Base-by-base conservation (phyloP, 768 basidiomycete species). In the Suillus subluteus region DNA sequence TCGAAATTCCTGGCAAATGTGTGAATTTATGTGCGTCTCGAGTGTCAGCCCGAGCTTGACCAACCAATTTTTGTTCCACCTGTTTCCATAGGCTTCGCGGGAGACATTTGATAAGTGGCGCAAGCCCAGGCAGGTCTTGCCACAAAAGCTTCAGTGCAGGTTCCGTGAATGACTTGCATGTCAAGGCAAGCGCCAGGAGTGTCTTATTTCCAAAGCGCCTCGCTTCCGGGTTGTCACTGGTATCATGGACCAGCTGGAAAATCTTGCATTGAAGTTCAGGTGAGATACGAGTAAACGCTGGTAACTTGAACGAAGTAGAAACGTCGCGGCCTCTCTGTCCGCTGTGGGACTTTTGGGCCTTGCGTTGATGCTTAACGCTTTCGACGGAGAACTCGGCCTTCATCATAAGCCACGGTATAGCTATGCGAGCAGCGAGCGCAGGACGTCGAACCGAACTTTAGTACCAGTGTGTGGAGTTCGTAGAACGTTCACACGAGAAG, bases 171-270 rank as follows among this genome's bases (percentile, higher is more conserved):
- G 54, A 11, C 44, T 58, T 54, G 62, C 65, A 68, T 8, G 67
- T 68, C 35, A 66, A 26, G 3, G 67, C 67, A 40, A 68, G 62
- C 16, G 58, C 58, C 21, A 65, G 59, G 32, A 68, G 48, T 4
- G 52, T 16, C 26, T 16, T 30, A 3, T 54, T 15, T 40, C 38
- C 12, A 9, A 35, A 5, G 35, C 35, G 35, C 35, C 35, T 35
- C 35, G 35, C 35, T 35, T 35, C 6, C 4, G 3, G 6, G 35
- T 35, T 35, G 35, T 35, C 6, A 6, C 35, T 35, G 6, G 35
- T 6, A 35, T 5, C 35, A 35, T 6, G 35, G 6, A 6, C 4
- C 21, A 56, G 9, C 35, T 37, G 12, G 12, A 58, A 37, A 13
- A 58, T 58, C 12, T n/a, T 37, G 21, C 35, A 58, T 16, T 21